phyloP scores from a whole-genome alignment of 2,329 filamentous ascomycete genomes.

The Diplodia mutila region DNA sequence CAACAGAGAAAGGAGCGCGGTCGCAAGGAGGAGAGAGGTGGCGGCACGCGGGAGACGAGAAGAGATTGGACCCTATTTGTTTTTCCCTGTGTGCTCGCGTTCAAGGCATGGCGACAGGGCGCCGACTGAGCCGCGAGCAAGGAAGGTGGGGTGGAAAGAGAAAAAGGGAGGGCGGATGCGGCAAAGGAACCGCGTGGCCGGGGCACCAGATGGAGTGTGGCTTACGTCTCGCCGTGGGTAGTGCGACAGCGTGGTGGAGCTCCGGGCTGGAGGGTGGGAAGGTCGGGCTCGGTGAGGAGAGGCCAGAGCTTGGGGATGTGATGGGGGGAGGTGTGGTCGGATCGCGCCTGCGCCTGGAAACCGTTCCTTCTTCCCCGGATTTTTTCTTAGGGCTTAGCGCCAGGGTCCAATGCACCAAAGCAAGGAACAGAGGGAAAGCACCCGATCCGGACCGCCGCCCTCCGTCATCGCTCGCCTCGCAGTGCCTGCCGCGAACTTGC shows the following conservation, averaged over 20 bases:
- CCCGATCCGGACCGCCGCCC: not conserved
- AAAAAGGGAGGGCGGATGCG: constrained; percentile 3
- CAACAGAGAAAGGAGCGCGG: not conserved
- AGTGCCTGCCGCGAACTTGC: not conserved
- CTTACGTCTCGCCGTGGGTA: not conserved
- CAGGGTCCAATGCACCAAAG: not conserved
- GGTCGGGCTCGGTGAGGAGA: not conserved
- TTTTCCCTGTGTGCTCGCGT: constrained; percentile 14
- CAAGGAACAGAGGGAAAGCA: not conserved
- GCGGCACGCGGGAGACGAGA: not conserved
- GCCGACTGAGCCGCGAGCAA: constrained; percentile 12
- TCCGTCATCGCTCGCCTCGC: not conserved
- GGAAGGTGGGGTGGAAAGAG: constrained; percentile 15
- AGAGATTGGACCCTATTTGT: not conserved
- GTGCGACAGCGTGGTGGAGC: not conserved
- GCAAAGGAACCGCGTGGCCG: not conserved
- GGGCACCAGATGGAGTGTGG: not conserved
- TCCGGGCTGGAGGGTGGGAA: not conserved
- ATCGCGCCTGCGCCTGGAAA: constrained; percentile 4
- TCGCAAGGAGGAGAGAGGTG: not conserved
- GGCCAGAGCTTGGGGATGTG: not conserved
- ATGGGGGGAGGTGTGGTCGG: not conserved
- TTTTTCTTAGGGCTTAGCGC: constrained; percentile 20
- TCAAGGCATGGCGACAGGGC: constrained; percentile 23
- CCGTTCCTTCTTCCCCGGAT: constrained; percentile 14